These are phyloP conservation scores for Cutaneotrichosporon arboriforme DNA, from an alignment of 1,284 basidiomycete genomes.

Conservation along the genomic window DNA sequence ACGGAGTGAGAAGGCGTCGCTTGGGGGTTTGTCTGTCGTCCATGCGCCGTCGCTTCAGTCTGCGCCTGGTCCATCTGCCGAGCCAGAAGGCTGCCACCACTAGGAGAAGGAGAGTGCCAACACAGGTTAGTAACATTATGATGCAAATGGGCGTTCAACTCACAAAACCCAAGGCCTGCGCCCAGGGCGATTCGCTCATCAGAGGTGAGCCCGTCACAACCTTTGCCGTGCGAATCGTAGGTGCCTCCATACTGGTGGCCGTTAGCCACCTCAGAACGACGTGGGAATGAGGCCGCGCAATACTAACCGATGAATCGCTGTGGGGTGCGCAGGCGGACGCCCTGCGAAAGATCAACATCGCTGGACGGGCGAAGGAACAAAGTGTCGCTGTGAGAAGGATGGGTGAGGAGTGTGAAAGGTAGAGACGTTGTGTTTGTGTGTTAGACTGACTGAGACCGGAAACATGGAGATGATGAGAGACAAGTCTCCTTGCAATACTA, in stretches of 20 bases:
- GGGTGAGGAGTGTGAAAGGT: neutral
- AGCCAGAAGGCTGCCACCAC: slow-evolving; percentile 1
- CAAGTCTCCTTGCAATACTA: no score
- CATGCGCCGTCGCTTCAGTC: neutral
- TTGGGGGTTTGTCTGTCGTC: neutral
- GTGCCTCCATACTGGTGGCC: slow-evolving; percentile 21
- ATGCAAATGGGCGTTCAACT: slow-evolving; percentile 5
- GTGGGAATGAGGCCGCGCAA: neutral
- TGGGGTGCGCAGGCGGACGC: neutral
- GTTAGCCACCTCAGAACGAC: neutral
- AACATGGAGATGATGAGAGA: no score
- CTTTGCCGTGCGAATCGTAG: slow-evolving; percentile 31
- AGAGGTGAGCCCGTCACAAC: slow-evolving; percentile 19
- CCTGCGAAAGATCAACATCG: neutral
- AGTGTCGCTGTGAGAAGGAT: neutral
- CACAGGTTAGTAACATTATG: neutral
- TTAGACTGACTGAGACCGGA: no score
- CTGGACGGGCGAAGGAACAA: neutral
- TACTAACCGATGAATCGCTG: neutral
- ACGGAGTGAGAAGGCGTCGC: neutral
- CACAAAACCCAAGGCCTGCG: slow-evolving; percentile 24
- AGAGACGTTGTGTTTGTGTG: neutral
- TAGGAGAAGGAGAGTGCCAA: slow-evolving; percentile 12
- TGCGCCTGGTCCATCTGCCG: neutral
- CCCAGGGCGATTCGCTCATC: slow-evolving; percentile 25